Conservation (phyloP, 2,329 filamentous ascomycete genomes). For the Madurella mycetomatis region DNA sequence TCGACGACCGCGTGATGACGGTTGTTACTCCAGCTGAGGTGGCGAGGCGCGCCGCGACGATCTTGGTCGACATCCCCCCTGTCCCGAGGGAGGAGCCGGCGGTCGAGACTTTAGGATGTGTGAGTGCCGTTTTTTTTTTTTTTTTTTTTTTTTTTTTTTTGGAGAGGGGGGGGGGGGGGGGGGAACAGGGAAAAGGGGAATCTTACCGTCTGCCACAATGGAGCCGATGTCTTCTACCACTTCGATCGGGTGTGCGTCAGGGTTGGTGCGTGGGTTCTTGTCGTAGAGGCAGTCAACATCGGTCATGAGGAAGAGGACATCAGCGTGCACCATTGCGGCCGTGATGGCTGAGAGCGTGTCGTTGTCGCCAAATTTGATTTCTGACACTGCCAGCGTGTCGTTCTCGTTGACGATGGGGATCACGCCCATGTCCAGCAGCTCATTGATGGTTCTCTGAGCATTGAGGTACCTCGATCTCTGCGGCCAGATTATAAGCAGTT, state of each 20-base stretch:
- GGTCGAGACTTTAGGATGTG: constrained; percentile 62
- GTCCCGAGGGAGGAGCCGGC: constrained; percentile 87
- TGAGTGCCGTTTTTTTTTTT: not conserved
- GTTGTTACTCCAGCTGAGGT: constrained; percentile 94
- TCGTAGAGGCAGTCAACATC: constrained; percentile 97
- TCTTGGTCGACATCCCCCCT: constrained; percentile 97
- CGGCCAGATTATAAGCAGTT: not conserved
- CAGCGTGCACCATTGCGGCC: constrained; percentile 93
- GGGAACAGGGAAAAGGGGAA: not conserved
- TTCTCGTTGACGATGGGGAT: constrained; percentile 99
- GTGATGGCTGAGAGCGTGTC: constrained; percentile 96
- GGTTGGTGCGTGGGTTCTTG: constrained; percentile 82
- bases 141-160: no score
- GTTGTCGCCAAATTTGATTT: constrained; percentile 99
- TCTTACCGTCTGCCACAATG: constrained; percentile 71
- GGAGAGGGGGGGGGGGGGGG: no score
- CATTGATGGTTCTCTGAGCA: constrained; percentile 89
- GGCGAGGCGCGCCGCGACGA: constrained; percentile 84
- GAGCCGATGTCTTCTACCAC: constrained; percentile 84
- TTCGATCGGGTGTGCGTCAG: constrained; percentile 84
- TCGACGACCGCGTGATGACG: constrained; percentile 90
- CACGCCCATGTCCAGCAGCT: constrained; percentile 88
- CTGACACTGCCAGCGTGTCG: constrained; percentile 90
- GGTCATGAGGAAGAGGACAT: constrained; percentile 97
- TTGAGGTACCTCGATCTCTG: constrained; percentile 90